Evolutionary conservation across 2,329 filamentous ascomycete species (phyloP).

Genomic region (Colletotrichum tabaci): DNA sequence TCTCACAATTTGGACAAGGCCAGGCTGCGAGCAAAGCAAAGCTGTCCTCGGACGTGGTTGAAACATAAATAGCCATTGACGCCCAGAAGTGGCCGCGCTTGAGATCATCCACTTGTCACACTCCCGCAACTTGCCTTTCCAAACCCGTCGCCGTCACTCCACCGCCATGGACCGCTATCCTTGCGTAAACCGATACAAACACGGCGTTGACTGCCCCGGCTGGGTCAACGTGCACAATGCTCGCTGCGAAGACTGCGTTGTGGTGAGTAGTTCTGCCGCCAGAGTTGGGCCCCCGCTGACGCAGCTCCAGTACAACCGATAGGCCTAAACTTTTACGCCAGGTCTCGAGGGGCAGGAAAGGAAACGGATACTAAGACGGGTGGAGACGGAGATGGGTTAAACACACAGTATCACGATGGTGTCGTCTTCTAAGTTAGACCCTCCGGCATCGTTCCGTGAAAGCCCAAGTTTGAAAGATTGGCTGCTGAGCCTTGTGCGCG

Average conservation of each 20-base stretch:
- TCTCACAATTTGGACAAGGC: too few relatives aligned
- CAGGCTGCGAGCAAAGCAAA: too few relatives aligned
- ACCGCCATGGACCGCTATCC: background rate
- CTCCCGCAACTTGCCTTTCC: background rate
- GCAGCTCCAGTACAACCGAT: conserved; percentile 1
- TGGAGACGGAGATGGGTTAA: too few relatives aligned
- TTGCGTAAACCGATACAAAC: conserved; percentile 4
- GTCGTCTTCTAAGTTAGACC: too few relatives aligned
- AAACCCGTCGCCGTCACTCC: background rate
- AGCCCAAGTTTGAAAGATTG: too few relatives aligned
- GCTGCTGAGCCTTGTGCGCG: too few relatives aligned
- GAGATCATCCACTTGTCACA: background rate
- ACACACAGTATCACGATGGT: too few relatives aligned
- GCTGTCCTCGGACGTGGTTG: background rate
- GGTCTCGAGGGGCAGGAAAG: background rate
- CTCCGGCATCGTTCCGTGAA: too few relatives aligned
- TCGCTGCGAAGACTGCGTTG: conserved; percentile 12
- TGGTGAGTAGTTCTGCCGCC: background rate
- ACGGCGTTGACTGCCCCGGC: conserved; percentile 5
- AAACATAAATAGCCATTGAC: background rate
- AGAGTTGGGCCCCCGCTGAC: background rate
- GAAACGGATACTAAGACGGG: too few relatives aligned
- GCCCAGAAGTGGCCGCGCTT: background rate
- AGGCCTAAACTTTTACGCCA: background rate
- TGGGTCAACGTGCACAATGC: conserved; percentile 9